These are phyloP conservation scores for Hypoxylon sp. DNA, from an alignment of 2,329 filamentous ascomycete species.

Conservation along the genomic window DNA sequence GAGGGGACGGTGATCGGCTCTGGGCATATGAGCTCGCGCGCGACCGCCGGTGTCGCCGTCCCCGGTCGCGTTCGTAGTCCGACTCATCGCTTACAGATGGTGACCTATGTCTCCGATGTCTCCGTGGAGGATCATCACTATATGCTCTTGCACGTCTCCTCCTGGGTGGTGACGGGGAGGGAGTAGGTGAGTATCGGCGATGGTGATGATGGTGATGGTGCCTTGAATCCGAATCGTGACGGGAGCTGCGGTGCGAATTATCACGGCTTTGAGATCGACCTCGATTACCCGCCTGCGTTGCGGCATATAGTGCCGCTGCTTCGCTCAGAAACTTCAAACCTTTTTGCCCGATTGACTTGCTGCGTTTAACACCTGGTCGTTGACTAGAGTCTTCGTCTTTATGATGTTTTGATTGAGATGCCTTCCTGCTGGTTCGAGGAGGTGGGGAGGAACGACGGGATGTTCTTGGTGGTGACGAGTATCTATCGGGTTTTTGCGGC, in stretches of 20 bases:
- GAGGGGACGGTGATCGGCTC: conserved; percentile 44
- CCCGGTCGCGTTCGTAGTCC: conserved; percentile 46
- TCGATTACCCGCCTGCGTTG: conserved; percentile 44
- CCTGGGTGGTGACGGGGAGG: conserved; percentile 47
- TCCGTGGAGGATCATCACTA: conserved; percentile 34
- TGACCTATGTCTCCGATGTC: conserved; percentile 39
- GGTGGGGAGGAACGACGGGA: conserved; percentile 35
- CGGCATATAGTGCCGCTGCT: conserved; percentile 52
- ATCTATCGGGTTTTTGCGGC: conserved; percentile 17
- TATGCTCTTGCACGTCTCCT: conserved; percentile 37
- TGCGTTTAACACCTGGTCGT: conserved; percentile 49
- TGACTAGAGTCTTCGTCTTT: conserved; percentile 45
- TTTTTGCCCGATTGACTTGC: conserved; percentile 49
- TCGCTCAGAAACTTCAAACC: conserved; percentile 51
- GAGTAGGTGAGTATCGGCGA: conserved; percentile 45
- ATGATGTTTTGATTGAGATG: conserved; percentile 30
- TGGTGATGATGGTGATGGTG: conserved; percentile 40
- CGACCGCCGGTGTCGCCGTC: conserved; percentile 43
- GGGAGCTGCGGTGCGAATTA: conserved; percentile 36
- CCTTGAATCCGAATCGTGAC: conserved; percentile 27
- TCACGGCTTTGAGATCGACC: conserved; percentile 46
- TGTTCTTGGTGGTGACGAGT: conserved; percentile 39
- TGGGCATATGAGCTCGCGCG: conserved; percentile 35
- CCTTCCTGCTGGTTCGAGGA: conserved; percentile 26
- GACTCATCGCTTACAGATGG: conserved; percentile 38